Percentiles rank a stretch among this genome's conserved stretches.
Evolutionary conservation across 2,329 filamentous ascomycete genomes (phyloP).

Genomic region (Fusarium proliferatum): DNA sequence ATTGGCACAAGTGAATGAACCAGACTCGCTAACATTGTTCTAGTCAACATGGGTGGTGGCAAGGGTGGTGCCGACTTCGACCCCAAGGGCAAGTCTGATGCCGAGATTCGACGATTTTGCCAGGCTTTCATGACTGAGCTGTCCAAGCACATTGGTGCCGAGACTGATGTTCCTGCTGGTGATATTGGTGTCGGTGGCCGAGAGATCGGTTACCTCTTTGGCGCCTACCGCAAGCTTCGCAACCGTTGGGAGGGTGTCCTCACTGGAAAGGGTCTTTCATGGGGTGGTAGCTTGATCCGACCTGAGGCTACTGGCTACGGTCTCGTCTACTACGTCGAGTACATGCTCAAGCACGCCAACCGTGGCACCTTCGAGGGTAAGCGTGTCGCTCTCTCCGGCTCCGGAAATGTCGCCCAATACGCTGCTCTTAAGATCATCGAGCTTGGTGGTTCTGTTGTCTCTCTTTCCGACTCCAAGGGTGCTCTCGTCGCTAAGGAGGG

Average conservation of each 20-base stretch:
- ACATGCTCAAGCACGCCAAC: slow-evolving; percentile 94
- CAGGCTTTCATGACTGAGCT: slow-evolving; percentile 96
- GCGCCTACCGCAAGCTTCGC: slow-evolving; percentile 86
- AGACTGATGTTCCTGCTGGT: slow-evolving; percentile 95
- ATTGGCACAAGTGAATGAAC: background rate
- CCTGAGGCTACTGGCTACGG: slow-evolving; percentile 98
- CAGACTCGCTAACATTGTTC: slow-evolving; percentile 28
- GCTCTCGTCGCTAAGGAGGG: slow-evolving; percentile 79
- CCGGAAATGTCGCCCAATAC: slow-evolving; percentile 98
- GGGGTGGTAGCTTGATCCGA: slow-evolving; percentile 94
- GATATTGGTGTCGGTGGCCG: slow-evolving; percentile 94
- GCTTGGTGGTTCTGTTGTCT: slow-evolving; percentile 91
- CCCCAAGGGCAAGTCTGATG: slow-evolving; percentile 97
- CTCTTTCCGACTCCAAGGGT: slow-evolving; percentile 93
- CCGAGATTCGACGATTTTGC: slow-evolving; percentile 98
- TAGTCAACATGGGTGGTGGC: slow-evolving; percentile 84
- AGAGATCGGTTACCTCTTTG: slow-evolving; percentile 95
- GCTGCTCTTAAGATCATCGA: slow-evolving; percentile 96
- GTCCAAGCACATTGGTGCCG: slow-evolving; percentile 93
- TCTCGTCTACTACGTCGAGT: slow-evolving; percentile 93
- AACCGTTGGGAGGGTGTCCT: slow-evolving; percentile 97
- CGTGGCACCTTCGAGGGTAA: slow-evolving; percentile 90
- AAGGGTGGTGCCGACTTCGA: slow-evolving; percentile 99
- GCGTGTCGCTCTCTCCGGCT: slow-evolving; percentile 94
- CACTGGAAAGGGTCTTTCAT: slow-evolving; percentile 92